These are phyloP conservation scores for Tricholoma hemisulphureum DNA, from an alignment of 768 basidiomycete species.

Conservation along the genomic window DNA sequence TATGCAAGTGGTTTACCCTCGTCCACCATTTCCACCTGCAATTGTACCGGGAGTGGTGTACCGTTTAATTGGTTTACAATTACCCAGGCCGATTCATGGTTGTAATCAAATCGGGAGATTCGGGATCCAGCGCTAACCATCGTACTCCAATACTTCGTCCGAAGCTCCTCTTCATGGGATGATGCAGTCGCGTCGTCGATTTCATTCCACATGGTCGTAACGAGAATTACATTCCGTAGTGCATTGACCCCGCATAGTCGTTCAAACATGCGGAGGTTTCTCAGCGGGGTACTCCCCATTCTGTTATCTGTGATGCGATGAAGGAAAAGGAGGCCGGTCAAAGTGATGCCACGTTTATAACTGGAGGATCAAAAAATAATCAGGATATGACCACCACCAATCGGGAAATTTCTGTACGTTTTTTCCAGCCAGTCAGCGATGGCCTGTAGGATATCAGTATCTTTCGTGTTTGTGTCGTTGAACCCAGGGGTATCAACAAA, in stretches of 20 bases:
- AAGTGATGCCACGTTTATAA: background rate
- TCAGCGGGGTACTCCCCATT: background rate
- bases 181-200: background rate
- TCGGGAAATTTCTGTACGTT: background rate
- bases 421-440: conserved; percentile 1
- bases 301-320: background rate
- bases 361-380: background rate
- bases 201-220: conserved; percentile 5
- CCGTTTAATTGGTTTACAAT: conserved; percentile 1
- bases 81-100: background rate
- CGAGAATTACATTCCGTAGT: background rate
- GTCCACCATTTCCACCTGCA: conserved; percentile 2
- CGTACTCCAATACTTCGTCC: background rate
- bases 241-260: background rate
- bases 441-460: background rate
- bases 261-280: background rate
- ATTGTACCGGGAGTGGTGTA: background rate
- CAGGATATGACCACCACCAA: background rate
- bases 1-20: background rate
- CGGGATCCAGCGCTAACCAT: background rate
- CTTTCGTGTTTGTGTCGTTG: background rate
- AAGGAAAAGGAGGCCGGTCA: conserved; percentile 1
- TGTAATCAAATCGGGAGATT: background rate
- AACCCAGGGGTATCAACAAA: conserved; percentile 2
- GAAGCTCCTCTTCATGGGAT: background rate